Conservation (phyloP, 306 rosid genomes). For the Quercus wislizeni region DNA sequence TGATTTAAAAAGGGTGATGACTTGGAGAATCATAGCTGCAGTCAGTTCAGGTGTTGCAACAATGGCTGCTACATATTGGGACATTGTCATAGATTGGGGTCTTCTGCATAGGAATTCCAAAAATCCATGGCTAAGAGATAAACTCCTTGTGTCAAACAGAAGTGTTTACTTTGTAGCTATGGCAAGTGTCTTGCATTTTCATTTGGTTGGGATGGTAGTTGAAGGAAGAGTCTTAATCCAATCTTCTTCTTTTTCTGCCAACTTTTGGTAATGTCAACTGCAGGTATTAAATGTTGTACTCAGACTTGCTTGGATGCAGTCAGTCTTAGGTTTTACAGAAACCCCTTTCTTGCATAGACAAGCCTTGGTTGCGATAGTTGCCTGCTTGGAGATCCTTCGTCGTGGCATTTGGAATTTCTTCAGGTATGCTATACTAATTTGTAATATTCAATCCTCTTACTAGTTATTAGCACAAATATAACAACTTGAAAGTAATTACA, state of each 20-base stretch:
- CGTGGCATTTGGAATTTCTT: slow-evolving; percentile 92
- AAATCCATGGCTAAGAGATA: slow-evolving; percentile 75
- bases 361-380: slow-evolving; percentile 57
- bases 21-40: slow-evolving; percentile 32
- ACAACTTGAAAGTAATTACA: too few relatives aligned
- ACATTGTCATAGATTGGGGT: slow-evolving; percentile 61
- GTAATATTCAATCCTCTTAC: background rate
- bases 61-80: slow-evolving; percentile 49
- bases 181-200: slow-evolving; percentile 24
- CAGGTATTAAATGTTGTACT: slow-evolving; percentile 68
- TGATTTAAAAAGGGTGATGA: slow-evolving; percentile 27
- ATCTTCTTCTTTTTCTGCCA: background rate
- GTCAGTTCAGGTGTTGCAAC: slow-evolving; percentile 41
- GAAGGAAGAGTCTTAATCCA: background rate
- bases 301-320: slow-evolving; percentile 76
- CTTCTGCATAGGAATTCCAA: slow-evolving; percentile 42
- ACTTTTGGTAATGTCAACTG: slow-evolving; percentile 10
- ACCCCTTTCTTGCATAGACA: slow-evolving; percentile 57
- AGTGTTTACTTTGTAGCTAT: slow-evolving; percentile 63
- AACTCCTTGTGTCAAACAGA: slow-evolving; percentile 46
- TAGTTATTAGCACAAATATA: too few relatives aligned
- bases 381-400: slow-evolving; percentile 73
- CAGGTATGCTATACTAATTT: slow-evolving; percentile 39
- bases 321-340: slow-evolving; percentile 52
- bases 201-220: background rate